Evolutionary conservation across 2,329 filamentous ascomycete species (phyloP), one percentile per base, ranked within the genome.

Genomic region (Colletotrichum sp.): DNA sequence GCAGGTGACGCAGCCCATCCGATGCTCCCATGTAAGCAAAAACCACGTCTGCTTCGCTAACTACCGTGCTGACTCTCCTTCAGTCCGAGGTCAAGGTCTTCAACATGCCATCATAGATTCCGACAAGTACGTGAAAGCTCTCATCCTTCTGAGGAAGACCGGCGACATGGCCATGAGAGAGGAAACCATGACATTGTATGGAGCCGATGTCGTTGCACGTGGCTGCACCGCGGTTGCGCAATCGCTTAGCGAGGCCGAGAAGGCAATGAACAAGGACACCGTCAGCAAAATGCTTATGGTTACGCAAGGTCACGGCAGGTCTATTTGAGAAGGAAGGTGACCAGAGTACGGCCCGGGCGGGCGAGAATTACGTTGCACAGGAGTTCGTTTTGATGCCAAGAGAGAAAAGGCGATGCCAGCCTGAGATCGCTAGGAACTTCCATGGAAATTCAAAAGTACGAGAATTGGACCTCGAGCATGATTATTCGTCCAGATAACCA

Each of bases 21-120:
- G 0, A 89, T 89, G 87, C 79, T 87, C 16, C 82, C 84, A 32
- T 86, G 84, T 85, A 79, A 78, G 44, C 44, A 52, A 52, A 52
- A 21, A 52, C n/a, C 44, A 21, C n/a, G 81, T 76, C 8, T 6
- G 36, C 18, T 24, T 76, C 3, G 39, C 26, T 16, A 6, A 8
- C 12, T 12, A 5, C 28, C 16, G 4, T 12, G 64, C 62, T 65
- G 59, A 75, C 28, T 26, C 34, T 36, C 3, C 10, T 12, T 26
- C n/a, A 84, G 83, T 85, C 77, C 84, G 87, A n/a, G 87, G 86
- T 1, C 87, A 89, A 77, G 86, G 86, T 9, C 83, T 87, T 44
- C 87, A 89, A 73, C 85, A 88, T 76, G 83, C 83, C 34, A 85
- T 88, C 57, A 79, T 80, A 1, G 87, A 88, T 69, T 85, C 83